Evolutionary conservation across 202 grass and related monocot species (phyloP).

Genomic region (Hordeum pubiflorum): DNA sequence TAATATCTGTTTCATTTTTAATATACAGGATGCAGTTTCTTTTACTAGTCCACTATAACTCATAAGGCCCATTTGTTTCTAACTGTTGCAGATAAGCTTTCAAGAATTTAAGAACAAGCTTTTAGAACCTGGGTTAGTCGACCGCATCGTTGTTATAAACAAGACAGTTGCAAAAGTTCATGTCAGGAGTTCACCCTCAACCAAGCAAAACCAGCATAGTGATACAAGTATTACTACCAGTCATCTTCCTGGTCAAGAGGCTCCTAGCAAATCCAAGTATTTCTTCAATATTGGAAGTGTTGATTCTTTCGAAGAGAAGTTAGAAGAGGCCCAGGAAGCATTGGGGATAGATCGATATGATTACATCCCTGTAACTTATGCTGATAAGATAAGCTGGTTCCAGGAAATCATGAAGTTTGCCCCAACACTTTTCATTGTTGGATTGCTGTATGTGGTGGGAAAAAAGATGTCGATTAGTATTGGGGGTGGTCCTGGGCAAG

Average conservation of each 20-base stretch:
- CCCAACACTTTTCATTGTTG: constrained; percentile 51
- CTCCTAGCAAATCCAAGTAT: constrained; percentile 58
- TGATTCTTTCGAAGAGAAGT: constrained; percentile 84
- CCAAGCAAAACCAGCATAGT: constrained; percentile 33
- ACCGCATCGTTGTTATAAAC: constrained; percentile 77
- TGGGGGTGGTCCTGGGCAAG: constrained; percentile 49
- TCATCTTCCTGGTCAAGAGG: constrained; percentile 35
- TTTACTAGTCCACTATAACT: constrained; percentile 17
- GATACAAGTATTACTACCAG: constrained; percentile 37
- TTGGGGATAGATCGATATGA: constrained; percentile 60
- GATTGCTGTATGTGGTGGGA: constrained; percentile 51
- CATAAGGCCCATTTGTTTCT: constrained; percentile 6
- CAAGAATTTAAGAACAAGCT: constrained; percentile 94
- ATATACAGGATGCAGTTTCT: neutral
- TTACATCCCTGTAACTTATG: constrained; percentile 74
- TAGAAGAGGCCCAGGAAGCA: constrained; percentile 70
- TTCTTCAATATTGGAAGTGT: constrained; percentile 95
- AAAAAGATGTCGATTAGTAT: constrained; percentile 52
- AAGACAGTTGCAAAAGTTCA: constrained; percentile 85
- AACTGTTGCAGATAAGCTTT: constrained; percentile 76
- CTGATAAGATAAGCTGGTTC: constrained; percentile 56
- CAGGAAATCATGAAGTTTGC: constrained; percentile 55
- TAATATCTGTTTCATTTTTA: neutral
- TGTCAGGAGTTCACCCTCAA: constrained; percentile 45
- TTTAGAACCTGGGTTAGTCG: constrained; percentile 76